Evolutionary conservation across 306 rosid species (phyloP).

Genomic region (Prunus mira): DNA sequence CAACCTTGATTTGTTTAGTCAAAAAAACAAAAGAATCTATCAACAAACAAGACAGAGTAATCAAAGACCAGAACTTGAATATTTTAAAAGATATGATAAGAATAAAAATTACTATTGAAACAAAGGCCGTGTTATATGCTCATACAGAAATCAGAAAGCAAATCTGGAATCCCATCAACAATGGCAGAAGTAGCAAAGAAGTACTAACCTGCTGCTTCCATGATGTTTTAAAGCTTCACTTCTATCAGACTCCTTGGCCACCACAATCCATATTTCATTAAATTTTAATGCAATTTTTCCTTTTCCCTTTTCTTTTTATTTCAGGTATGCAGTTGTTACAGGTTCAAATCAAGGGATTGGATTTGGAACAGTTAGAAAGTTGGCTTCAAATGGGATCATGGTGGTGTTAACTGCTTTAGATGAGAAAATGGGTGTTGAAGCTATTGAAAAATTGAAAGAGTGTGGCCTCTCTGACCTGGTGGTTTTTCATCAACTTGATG

Average conservation of each 20-base stretch:
- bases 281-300: no score
- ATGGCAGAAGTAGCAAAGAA: conserved; percentile 21
- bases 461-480: neutral
- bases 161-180: neutral
- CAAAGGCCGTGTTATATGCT: neutral
- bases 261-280: neutral
- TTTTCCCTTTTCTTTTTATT: no score
- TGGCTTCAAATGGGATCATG: conserved; percentile 18
- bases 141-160: neutral
- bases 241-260: neutral
- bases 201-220: neutral
- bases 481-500: conserved; percentile 20
- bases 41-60: no score
- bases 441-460: conserved; percentile 4
- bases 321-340: conserved; percentile 19
- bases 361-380: neutral
- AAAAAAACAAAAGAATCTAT: no score
- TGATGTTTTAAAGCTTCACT: neutral
- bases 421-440: conserved; percentile 11
- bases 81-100: no score
- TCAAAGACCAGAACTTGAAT: no score
- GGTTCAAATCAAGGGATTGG: conserved; percentile 23
- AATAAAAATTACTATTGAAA: neutral
- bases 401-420: conserved; percentile 19
- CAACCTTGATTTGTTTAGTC: no score